Percentiles rank a stretch among this genome's conserved stretches.
Conservation (phyloP, 2,329 filamentous ascomycete species). For the Verticillium albo-atrum region DNA sequence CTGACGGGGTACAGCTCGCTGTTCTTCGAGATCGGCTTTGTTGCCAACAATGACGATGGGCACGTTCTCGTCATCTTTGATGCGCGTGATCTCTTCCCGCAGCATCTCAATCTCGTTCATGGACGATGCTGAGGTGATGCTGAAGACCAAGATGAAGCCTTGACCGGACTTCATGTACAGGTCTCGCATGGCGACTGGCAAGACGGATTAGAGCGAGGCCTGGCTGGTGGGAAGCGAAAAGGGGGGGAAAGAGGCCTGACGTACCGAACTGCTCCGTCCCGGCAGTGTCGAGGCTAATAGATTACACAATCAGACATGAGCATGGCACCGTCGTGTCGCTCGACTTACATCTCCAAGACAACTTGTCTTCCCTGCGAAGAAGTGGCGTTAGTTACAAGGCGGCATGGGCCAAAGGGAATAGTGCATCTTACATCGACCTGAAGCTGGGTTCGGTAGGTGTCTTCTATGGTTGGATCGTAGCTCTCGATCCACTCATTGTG, state of each 20-base stretch:
- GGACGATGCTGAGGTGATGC: constrained; percentile 82
- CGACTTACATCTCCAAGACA: constrained; percentile 76
- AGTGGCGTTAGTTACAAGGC: constrained; percentile 1
- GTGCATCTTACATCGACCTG: constrained; percentile 70
- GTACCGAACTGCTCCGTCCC: constrained; percentile 90
- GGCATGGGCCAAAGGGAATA: neutral
- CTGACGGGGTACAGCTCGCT: constrained; percentile 71
- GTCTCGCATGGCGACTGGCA: constrained; percentile 64
- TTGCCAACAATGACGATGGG: constrained; percentile 90
- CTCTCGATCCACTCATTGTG: constrained; percentile 93
- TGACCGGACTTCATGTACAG: constrained; percentile 93
- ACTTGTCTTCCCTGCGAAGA: constrained; percentile 71
- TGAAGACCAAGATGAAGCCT: constrained; percentile 88
- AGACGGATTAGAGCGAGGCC: neutral
- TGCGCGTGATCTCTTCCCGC: constrained; percentile 84
- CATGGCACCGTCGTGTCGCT: neutral
- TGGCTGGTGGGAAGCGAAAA: neutral
- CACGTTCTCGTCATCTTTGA: constrained; percentile 82
- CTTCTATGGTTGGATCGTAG: constrained; percentile 76
- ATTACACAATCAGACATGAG: neutral
- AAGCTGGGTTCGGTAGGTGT: constrained; percentile 70
- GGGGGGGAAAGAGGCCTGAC: constrained; percentile 27
- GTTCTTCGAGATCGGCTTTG: constrained; percentile 86
- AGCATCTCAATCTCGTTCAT: constrained; percentile 75
- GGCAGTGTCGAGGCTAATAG: constrained; percentile 72